Evolutionary conservation across 2,329 filamentous ascomycete genomes (phyloP), one percentile per base, ranked within the genome.

Genomic region (Alternaria metachromatica): DNA sequence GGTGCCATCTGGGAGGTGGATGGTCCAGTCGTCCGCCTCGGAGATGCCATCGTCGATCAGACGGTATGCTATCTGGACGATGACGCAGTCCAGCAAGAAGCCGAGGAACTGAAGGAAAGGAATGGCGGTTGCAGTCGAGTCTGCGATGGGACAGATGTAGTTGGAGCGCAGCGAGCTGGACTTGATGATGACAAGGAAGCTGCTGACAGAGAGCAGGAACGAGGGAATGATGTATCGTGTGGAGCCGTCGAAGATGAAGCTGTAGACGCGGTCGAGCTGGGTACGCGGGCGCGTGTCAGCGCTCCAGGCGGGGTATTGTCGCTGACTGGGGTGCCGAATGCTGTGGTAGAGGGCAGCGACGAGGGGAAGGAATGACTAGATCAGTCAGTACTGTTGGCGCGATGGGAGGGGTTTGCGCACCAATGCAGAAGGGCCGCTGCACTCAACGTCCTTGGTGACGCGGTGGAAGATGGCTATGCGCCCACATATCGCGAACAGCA

Each of bases 181-280:
- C 62, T 73, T 74, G 67, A 73, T 62, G 46, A 70, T 65, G 56
- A 72, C 67, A 26, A 76, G 72, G 65, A 77, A 76, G 65, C 69
- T 72, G 66, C 72, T 76, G 54, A 77, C 70, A 55, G 73, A 71
- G 15, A 77, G 72, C 62, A 78, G 60, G 18, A 73, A 41, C 12
- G 74, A 67, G 18, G 76, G 75, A n/a, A 76, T 55, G 23, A 79
- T 72, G 65, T 78, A 78, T 60, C 76, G 75, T 10, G 76, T 75
- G 15, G 73, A 68, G 58, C 68, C 66, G 55, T 73, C 66, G 49
- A 75, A 72, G 59, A 72, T 53, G 60, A 77, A 76, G 63, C 67
- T 62, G 53, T 71, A 62, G 50, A 75, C 60, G 63, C 68, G 67
- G 50, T 78, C 75, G 61, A 74, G 70, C 11, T 64, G 60, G 51